These are phyloP conservation scores for Spiraea crenata DNA, from an alignment of 331 rosid species.

Conservation along the genomic window DNA sequence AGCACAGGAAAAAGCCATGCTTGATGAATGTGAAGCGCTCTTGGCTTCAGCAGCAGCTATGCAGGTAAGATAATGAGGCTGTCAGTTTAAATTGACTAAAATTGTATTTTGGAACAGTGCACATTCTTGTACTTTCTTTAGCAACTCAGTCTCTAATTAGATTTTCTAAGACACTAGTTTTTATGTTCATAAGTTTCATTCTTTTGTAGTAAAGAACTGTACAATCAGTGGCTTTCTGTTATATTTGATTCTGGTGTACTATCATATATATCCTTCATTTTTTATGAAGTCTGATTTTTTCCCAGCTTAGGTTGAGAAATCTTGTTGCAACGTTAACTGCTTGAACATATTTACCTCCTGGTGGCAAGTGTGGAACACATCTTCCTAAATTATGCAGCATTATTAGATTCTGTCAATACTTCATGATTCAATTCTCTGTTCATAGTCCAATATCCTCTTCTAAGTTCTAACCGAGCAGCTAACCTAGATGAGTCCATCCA, in stretches of 20 bases:
- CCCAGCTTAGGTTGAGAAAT: background rate
- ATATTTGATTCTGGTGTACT: too few relatives aligned
- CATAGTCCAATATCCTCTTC: background rate
- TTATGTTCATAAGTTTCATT: too few relatives aligned
- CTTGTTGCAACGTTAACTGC: too few relatives aligned
- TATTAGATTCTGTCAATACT: background rate
- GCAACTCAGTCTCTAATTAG: background rate
- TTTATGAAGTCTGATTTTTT: background rate
- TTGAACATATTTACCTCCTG: too few relatives aligned
- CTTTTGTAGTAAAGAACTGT: too few relatives aligned
- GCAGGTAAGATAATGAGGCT: slow-evolving; percentile 61
- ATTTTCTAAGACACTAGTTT: background rate
- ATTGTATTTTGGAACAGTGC: background rate
- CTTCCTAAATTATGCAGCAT: background rate
- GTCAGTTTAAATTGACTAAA: background rate
- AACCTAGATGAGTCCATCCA: background rate
- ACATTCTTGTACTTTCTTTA: background rate
- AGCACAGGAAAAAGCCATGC: slow-evolving; percentile 80
- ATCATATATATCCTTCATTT: too few relatives aligned
- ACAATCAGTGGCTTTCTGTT: too few relatives aligned
- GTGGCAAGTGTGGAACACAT: background rate
- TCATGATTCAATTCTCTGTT: background rate
- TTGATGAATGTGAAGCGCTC: slow-evolving; percentile 74
- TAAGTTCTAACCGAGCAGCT: background rate
- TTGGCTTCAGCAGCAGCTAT: slow-evolving; percentile 68